Evolutionary conservation across 2,329 filamentous ascomycete genomes (phyloP).

Genomic region (Venturia effusa): DNA sequence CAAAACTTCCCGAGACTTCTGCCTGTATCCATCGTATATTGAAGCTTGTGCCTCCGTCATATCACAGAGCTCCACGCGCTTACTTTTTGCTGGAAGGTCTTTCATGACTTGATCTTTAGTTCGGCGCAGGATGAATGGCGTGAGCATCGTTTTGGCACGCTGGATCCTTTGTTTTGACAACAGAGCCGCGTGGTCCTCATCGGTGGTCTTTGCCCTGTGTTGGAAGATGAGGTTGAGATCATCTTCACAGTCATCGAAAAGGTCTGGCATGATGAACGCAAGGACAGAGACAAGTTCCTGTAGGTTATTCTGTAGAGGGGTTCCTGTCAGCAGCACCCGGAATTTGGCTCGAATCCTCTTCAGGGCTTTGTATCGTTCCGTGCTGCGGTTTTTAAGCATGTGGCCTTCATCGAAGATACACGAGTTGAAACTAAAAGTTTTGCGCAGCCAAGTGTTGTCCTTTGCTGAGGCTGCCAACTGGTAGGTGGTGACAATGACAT

Average conservation of each 20-base stretch:
- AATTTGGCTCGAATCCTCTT: conserved; percentile 70
- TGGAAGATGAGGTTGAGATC: conserved; percentile 82
- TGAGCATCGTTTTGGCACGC: conserved; percentile 81
- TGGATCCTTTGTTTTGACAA: conserved; percentile 79
- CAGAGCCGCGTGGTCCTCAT: conserved; percentile 59
- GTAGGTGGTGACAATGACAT: conserved; percentile 64
- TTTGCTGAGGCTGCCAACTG: conserved; percentile 49
- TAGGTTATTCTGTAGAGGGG: conserved; percentile 88
- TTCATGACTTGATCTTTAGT: conserved; percentile 85
- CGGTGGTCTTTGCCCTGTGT: conserved; percentile 76
- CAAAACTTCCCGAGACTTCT: conserved; percentile 45
- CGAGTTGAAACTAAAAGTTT: conserved; percentile 26
- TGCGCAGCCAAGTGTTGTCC: conserved; percentile 53
- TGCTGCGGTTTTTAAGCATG: conserved; percentile 78
- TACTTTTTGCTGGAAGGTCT: conserved; percentile 71
- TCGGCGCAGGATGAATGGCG: conserved; percentile 85
- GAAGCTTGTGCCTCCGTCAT: conserved; percentile 61
- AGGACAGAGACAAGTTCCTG: conserved; percentile 84
- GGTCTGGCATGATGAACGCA: conserved; percentile 80
- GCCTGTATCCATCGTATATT: conserved; percentile 63
- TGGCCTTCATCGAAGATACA: conserved; percentile 92
- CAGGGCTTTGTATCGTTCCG: conserved; percentile 69
- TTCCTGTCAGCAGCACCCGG: conserved; percentile 78
- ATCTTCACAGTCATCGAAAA: conserved; percentile 69
- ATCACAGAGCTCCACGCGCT: conserved; percentile 68